A percentile compares a stretch with the other conserved stretches of the same genome.
Evolutionary conservation across 106 monocot species (phyloP).

Genomic region (Vanilla planifolia): DNA sequence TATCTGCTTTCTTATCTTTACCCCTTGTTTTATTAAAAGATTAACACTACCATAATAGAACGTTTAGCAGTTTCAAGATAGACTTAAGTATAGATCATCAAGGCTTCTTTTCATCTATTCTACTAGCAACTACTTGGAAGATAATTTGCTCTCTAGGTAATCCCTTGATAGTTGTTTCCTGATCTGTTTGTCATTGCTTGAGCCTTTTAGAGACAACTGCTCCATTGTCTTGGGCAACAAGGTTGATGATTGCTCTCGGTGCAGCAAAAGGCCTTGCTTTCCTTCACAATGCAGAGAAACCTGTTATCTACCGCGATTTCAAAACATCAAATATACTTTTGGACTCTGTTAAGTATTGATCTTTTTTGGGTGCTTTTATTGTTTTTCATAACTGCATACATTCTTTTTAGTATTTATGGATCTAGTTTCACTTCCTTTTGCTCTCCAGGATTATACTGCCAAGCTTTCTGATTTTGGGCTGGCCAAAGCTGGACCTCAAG

Average conservation of each 20-base stretch:
- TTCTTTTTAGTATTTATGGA: too few species aligned
- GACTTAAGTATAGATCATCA: too few species aligned
- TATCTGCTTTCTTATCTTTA: too few species aligned
- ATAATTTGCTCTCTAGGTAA: too few species aligned
- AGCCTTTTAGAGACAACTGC: constrained; percentile 58
- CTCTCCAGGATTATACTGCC: constrained; percentile 65
- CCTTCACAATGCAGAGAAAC: constrained; percentile 85
- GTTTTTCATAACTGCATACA: neutral
- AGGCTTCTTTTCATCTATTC: too few species aligned
- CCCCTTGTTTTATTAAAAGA: too few species aligned
- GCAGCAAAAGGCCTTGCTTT: constrained; percentile 91
- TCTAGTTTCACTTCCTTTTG: neutral
- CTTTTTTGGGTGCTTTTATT: neutral
- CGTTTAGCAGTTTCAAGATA: too few species aligned
- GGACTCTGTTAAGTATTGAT: constrained; percentile 64
- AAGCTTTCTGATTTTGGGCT: constrained; percentile 96
- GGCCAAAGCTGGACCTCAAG: constrained; percentile 88
- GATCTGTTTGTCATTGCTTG: constrained; percentile 3
- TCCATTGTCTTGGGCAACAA: constrained; percentile 75
- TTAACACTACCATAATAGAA: too few species aligned
- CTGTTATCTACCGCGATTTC: constrained; percentile 91
- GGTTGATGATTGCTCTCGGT: constrained; percentile 94
- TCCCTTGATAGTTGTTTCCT: neutral
- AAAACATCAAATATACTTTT: constrained; percentile 94
- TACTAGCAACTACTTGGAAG: too few species aligned